Conservation (phyloP, 345 rosid species). For the Anacardium occidentale region DNA sequence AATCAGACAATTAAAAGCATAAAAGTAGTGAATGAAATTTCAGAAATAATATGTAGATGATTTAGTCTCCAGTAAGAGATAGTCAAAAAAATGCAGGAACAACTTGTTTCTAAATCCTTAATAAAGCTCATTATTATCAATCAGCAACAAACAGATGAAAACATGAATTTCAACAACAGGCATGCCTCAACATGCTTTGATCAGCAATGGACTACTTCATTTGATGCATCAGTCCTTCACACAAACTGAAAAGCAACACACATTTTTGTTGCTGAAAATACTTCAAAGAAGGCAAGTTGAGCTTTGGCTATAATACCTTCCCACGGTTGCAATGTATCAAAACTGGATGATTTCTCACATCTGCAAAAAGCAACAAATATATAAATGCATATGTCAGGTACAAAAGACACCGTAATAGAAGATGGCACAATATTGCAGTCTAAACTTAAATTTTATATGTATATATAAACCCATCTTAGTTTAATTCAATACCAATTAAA, state of each 20-base stretch:
- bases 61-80: too few relatives aligned
- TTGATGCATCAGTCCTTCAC: neutral
- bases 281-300: neutral
- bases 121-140: neutral
- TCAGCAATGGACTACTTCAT: too few relatives aligned
- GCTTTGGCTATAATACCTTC: constrained; percentile 46
- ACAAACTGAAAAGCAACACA: neutral
- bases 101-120: neutral
- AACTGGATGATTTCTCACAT: constrained; percentile 81
- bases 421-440: neutral
- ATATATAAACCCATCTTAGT: neutral
- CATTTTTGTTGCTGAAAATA: neutral
- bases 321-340: constrained; percentile 89
- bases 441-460: neutral
- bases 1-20: neutral
- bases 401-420: neutral
- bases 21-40: too few relatives aligned
- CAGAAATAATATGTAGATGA: too few relatives aligned
- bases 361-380: constrained; percentile 38
- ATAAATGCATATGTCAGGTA: constrained; percentile 6
- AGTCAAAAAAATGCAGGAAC: too few relatives aligned
- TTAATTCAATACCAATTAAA: constrained; percentile 51
- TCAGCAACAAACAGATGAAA: neutral
- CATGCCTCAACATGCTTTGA: neutral
- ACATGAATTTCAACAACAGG: neutral